Percentiles rank a stretch among this genome's conserved stretches.
These are phyloP conservation scores for Eucalyptus cloeziana DNA, from an alignment of 345 rosid genomes.

Conservation along the genomic window DNA sequence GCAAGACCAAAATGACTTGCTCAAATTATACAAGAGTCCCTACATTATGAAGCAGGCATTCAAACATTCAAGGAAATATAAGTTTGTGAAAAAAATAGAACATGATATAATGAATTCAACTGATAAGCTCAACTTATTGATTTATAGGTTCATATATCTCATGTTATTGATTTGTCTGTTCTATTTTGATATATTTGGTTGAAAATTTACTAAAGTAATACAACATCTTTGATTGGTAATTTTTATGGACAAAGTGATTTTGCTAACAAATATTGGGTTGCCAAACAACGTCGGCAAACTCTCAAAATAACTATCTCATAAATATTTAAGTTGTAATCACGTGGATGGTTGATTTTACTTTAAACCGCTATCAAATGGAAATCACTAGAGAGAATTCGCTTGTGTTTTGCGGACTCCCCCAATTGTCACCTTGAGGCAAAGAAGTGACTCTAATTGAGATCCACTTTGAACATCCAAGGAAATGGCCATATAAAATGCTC, in stretches of 20 bases:
- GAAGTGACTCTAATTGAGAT: too few species aligned
- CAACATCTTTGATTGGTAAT: not conserved
- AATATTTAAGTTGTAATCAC: too few species aligned
- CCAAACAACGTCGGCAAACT: not conserved
- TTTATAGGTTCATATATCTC: too few species aligned
- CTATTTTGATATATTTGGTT: not conserved
- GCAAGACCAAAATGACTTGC: too few species aligned
- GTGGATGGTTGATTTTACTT: not conserved
- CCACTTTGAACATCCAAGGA: too few species aligned
- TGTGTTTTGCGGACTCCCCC: not conserved
- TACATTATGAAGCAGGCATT: too few species aligned
- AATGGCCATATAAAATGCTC: too few species aligned
- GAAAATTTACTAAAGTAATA: not conserved
- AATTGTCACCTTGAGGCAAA: too few species aligned
- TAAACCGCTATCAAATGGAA: not conserved
- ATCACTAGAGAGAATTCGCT: not conserved
- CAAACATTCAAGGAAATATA: too few species aligned
- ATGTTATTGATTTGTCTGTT: not conserved
- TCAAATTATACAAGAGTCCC: too few species aligned
- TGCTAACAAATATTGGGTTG: not conserved
- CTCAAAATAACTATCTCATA: not conserved
- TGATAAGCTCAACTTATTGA: not conserved
- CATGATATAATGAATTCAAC: not conserved
- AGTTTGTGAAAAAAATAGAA: too few species aligned
- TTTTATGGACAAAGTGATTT: too few species aligned